Evolutionary conservation across 768 basidiomycete species (phyloP).

Genomic region (Mycena sanguinolenta): DNA sequence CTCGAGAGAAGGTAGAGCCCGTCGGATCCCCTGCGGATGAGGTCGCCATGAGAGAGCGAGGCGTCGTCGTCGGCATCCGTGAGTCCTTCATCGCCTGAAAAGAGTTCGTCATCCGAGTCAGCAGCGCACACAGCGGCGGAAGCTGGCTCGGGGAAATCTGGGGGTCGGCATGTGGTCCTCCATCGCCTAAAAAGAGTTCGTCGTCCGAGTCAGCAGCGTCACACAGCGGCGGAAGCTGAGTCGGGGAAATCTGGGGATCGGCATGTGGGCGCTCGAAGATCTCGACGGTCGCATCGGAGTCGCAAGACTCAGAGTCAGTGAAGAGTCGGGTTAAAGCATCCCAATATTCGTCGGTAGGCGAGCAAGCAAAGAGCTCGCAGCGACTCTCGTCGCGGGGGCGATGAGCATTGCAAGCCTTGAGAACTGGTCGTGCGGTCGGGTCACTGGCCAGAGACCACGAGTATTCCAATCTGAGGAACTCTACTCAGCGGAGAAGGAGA

Average conservation of each 20-base stretch:
- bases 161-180: conserved; percentile 18
- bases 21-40: not conserved
- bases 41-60: too few species aligned
- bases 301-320: not conserved
- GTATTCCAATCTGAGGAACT: not conserved
- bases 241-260: conserved; percentile 11
- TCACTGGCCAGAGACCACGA: not conserved
- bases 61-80: too few species aligned
- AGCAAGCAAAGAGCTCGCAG: not conserved
- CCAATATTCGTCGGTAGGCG: not conserved
- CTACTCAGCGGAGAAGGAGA: not conserved
- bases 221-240: conserved; percentile 24
- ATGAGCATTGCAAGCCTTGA: not conserved
- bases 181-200: too few species aligned
- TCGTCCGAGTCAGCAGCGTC: conserved; percentile 22
- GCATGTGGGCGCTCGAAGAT: conserved; percentile 17
- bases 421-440: not conserved
- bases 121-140: conserved; percentile 15
- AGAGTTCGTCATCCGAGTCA: conserved; percentile 20
- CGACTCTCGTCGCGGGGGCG: not conserved
- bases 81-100: too few species aligned
- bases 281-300: not conserved
- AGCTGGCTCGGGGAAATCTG: conserved; percentile 14
- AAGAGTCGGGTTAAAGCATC: not conserved
- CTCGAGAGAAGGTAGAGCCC: not conserved